Evolutionary conservation across 2,329 filamentous ascomycete genomes (phyloP).

Genomic region (Pyrenophora seminiperda): DNA sequence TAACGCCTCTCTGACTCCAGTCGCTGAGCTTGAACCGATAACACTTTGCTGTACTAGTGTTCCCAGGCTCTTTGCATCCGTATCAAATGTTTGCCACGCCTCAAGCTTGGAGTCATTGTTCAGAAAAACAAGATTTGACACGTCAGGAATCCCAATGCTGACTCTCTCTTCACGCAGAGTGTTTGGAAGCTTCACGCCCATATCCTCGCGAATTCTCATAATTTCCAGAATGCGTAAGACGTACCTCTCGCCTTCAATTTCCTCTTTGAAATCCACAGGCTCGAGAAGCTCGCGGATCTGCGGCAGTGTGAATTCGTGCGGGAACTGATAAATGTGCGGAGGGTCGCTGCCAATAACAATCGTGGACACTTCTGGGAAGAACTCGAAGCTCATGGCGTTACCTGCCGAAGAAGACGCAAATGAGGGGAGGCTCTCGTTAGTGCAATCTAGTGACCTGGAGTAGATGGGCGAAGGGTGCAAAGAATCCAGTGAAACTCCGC

Average conservation of each 20-base stretch:
- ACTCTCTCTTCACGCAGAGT: slow-evolving; percentile 7
- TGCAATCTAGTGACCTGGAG: neutral
- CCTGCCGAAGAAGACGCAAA: too few relatives aligned
- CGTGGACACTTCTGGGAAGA: neutral
- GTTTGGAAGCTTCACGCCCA: slow-evolving; percentile 18
- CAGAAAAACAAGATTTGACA: neutral
- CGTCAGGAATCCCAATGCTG: slow-evolving; percentile 12
- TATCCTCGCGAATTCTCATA: slow-evolving; percentile 15
- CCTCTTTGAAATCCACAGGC: neutral
- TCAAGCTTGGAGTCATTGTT: neutral
- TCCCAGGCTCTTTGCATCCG: neutral
- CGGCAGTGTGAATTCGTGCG: slow-evolving; percentile 14
- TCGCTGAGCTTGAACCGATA: neutral
- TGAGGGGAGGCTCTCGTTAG: neutral
- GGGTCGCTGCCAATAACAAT: neutral
- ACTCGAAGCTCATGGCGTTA: neutral
- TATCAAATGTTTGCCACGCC: slow-evolving; percentile 10
- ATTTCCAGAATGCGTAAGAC: slow-evolving; percentile 16
- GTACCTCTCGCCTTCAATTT: slow-evolving; percentile 1
- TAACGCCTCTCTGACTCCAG: neutral
- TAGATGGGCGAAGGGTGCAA: neutral
- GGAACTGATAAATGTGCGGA: slow-evolving; percentile 21
- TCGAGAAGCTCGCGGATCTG: slow-evolving; percentile 17
- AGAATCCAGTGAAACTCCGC: too few relatives aligned
- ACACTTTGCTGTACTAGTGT: neutral